Evolutionary conservation across 208 protist species (phyloP).

Genomic region (Phytomonas francai): DNA sequence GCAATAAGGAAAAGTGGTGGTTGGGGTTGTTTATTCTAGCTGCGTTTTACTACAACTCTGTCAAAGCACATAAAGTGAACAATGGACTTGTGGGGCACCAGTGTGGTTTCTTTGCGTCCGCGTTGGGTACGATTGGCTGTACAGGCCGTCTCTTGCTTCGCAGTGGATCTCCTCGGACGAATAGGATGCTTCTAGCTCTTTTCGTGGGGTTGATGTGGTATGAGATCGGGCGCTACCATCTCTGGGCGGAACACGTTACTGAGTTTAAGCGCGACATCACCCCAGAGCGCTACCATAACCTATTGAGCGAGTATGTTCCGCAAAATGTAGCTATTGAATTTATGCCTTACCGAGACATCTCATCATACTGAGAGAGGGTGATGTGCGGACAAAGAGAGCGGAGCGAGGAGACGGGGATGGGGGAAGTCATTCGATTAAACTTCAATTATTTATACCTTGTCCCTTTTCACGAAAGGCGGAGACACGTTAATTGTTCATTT

Average conservation of each 20-base stretch:
- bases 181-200: conserved; percentile 26
- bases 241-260: conserved; percentile 64
- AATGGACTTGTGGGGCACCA: conserved; percentile 83
- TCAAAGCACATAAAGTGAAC: conserved; percentile 82
- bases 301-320: conserved; percentile 72
- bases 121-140: conserved; percentile 65
- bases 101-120: conserved; percentile 74
- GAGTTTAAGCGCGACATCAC: conserved; percentile 55
- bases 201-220: conserved; percentile 74
- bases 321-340: conserved; percentile 40
- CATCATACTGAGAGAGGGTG: background rate
- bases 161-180: conserved; percentile 25
- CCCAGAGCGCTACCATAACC: conserved; percentile 52
- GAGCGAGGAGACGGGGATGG: too few species aligned
- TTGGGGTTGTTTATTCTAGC: conserved; percentile 71
- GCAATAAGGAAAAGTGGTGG: conserved; percentile 81
- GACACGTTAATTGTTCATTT: background rate
- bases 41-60: conserved; percentile 64
- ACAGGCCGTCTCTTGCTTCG: conserved; percentile 36
- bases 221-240: conserved; percentile 72
- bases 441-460: background rate
- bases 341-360: conserved; percentile 31
- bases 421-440: background rate
- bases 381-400: background rate
- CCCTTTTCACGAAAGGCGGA: background rate